These are phyloP conservation scores for Paratinospora sagittata DNA, from an alignment of 164 flowering plant species.

Conservation along the genomic window DNA sequence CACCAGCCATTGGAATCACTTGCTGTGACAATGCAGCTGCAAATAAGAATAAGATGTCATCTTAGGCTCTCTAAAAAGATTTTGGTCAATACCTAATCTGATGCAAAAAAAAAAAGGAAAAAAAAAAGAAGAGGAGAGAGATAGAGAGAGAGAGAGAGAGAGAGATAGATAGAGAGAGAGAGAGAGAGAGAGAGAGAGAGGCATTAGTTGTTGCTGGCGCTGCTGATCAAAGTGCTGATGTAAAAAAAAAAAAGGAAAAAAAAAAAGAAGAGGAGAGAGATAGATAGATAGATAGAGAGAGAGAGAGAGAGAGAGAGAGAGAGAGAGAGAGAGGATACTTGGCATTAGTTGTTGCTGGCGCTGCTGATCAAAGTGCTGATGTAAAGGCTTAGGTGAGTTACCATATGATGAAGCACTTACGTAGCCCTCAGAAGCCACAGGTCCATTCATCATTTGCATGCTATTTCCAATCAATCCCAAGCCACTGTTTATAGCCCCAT, in stretches of 20 bases:
- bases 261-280: too few species aligned
- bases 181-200: too few species aligned
- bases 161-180: too few species aligned
- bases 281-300: too few species aligned
- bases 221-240: too few species aligned
- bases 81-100: too few species aligned
- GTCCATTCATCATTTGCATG: conserved; percentile 50
- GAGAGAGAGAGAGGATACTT: conserved; percentile 26
- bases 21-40: conserved; percentile 22
- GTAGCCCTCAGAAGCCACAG: conserved; percentile 59
- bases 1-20: conserved; percentile 43
- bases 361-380: conserved; percentile 57
- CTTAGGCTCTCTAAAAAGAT: neutral
- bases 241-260: too few species aligned
- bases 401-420: conserved; percentile 38
- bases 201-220: too few species aligned
- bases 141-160: too few species aligned
- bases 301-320: neutral
- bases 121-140: too few species aligned
- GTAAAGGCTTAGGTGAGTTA: conserved; percentile 46
- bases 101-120: too few species aligned
- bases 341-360: conserved; percentile 47
- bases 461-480: conserved; percentile 53
- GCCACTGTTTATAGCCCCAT: conserved; percentile 64
- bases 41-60: neutral